Evolutionary conservation across 805 yeast genomes (phyloP), one percentile per base, ranked within the genome.

Genomic region (Kodamaea fukazawae): DNA sequence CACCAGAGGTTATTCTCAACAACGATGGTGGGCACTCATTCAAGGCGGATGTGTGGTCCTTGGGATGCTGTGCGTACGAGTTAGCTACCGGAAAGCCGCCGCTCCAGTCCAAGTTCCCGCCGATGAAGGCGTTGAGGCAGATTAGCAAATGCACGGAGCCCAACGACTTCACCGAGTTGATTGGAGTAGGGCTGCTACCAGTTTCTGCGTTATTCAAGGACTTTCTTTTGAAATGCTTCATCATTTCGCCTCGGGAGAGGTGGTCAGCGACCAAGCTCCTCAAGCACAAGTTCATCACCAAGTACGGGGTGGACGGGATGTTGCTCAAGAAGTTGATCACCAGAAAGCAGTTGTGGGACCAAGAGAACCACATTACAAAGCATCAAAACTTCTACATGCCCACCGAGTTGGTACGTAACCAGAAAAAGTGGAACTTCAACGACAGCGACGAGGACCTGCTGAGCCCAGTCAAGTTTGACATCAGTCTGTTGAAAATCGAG

Each of bases 51-150:
- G 73, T 84, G 3, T 84, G 93, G 93, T 81, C 87, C 7, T 62
- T 84, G 43, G 93, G 91, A 1, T 83, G 87, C 44, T 84, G 91
- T 26, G 79, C 86, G 2, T 80, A 80, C 41, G 95, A 85, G 54
- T 60, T 85, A 45, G 81, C 83, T 9, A 70, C 70, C 22, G 88
- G 90, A 0, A 81, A 74, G 48, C 93, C 95, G 1, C 93, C 95
- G 7, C 56, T 81, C 25, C 74, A 69, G 43, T 58, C 48, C 22
- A 55, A 54, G 11, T 60, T 48, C 43, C 52, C 71, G 1, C 73
- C 75, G 3, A 68, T 70, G 75, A 65, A 62, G 46, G 75, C 75
- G 7, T 53, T 70, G n/a, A 45, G 71, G 37, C 55, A 56, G 31
- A 66, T 70, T 13, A 61, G 70, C 6, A 46, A 53, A 29, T 67